Base-by-base conservation (phyloP, 2,329 filamentous ascomycete genomes). In the Penicillium sp. region DNA sequence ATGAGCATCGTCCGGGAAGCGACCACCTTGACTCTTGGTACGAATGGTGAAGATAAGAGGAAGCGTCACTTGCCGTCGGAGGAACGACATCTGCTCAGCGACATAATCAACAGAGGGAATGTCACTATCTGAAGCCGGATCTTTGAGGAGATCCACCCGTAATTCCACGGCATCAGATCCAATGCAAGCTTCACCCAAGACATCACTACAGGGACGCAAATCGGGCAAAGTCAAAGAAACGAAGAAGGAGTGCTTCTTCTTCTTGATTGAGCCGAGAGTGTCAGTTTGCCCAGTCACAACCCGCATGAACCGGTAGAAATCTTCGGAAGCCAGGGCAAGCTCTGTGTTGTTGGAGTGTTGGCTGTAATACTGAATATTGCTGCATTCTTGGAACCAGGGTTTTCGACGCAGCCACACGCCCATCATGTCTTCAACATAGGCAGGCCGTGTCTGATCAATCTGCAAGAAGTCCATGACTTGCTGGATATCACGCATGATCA, bases 91-190 rank as follows among this genome's bases (percentile, higher is more conserved):
- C 56, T 98, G 89, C 16, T 84, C 79, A 31, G 80, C 79, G 22
- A 98, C 76, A 45, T 84, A 94, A 41, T 94, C 87, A 0, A 79
- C 66, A 0, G 76, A 74, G 6, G 80, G 79, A 35, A 82, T 68
- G 0, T 74, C 76, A 31, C 69, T 68, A 13, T 70, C 59, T 9
- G 69, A 69, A 3, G 79, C 73, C 4, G 80, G 77, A 55, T 95
- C 84, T 44, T 84, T 75, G 11, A 98, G 75, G 28, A 98, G 70
- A 65, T 98, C 92, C 3, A 95, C 85, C n/a, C 92, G 80, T 35
- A 98, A 68, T 64, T 98, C 92, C 8, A 96, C 86, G 2, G 90
- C 92, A 66, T 98, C 90, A 6, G 85, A 84, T 3, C 92, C 92
- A 27, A 93, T 80, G 9, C 84, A 79, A 29, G 88, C 82, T 35